Base-by-base conservation (phyloP, 2,329 filamentous ascomycete genomes). In the Dactylellina drechsleri region DNA sequence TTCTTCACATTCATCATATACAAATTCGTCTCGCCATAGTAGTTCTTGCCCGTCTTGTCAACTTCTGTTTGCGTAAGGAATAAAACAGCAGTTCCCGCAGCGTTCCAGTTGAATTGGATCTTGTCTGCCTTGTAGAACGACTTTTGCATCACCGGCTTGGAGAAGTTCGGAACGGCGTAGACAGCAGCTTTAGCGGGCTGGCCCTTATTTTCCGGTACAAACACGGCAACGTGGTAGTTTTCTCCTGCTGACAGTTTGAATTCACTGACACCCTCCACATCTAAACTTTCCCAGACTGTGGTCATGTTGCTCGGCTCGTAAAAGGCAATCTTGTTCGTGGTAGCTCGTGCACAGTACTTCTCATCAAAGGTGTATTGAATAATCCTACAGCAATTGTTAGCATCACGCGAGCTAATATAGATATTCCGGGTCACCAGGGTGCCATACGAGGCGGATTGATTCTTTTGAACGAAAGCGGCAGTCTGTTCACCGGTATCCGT, bases 101-200 rank as follows among this genome's bases (percentile, higher is more conserved):
- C 88, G 83, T 99, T 99, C 95, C 95, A 99, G 85, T 97, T 97
- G 81, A 99, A 85, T 83, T 97, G 93, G 56, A 99, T 94, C 85
- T 98, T 98, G 85, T 99, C 95, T 77, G 93, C 93, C 85, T 99
- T 99, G 88, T 93, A 99, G 82, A 99, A 99, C 0, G 91, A 97
- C 89, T 99, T 99, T 82, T 98, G 94, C 45, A 94, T 97, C 58
- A 97, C 89, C 3, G 93, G 90, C 62, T 85, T 85, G 77, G 84
- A 87, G 83, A 98, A 98, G 79, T 95, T 87, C 49, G 95, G 94
- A 41, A 98, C 91, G 78, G 94, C 92, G 85, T 91, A 99, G 75
- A 98, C 91, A 84, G 96, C 96, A 82, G 98, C 93, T 1, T 92
- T 88, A 65, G 95, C 93, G 41, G 95, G 95, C 87, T 93, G 91